Percentiles rank a stretch among this genome's conserved stretches.
These are phyloP conservation scores for Bimuria novae-zelandiae DNA, from an alignment of 2,329 filamentous ascomycete species.

Conservation along the genomic window DNA sequence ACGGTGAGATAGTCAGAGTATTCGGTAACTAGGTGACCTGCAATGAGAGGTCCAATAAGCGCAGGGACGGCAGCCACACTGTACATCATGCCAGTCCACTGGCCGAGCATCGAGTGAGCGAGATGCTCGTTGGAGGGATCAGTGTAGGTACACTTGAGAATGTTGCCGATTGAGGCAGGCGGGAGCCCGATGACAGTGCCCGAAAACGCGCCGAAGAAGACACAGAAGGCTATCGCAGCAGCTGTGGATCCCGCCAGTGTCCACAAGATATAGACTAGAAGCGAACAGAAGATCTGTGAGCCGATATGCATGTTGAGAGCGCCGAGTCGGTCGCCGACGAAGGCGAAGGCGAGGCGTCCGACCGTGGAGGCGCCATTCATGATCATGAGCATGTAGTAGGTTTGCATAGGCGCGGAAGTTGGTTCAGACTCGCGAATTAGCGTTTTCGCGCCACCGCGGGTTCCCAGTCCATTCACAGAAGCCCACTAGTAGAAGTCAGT, in stretches of 20 bases:
- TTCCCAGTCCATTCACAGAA: slow-evolving; percentile 48
- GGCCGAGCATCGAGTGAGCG: slow-evolving; percentile 50
- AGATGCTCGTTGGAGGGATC: slow-evolving; percentile 29
- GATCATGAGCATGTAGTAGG: slow-evolving; percentile 55
- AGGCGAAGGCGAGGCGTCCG: slow-evolving; percentile 52
- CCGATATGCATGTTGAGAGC: slow-evolving; percentile 53
- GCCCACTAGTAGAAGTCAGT: slow-evolving; percentile 49
- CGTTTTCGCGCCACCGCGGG: slow-evolving; percentile 31
- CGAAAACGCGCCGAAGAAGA: slow-evolving; percentile 54
- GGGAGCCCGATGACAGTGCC: slow-evolving; percentile 57
- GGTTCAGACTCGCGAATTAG: slow-evolving; percentile 15
- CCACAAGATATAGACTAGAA: slow-evolving; percentile 54
- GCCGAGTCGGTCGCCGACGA: slow-evolving; percentile 51
- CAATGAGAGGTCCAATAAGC: slow-evolving; percentile 54
- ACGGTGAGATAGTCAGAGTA: slow-evolving; percentile 51
- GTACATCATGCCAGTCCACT: slow-evolving; percentile 61
- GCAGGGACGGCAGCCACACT: slow-evolving; percentile 51
- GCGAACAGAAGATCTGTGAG: slow-evolving; percentile 47
- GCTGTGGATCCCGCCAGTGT: slow-evolving; percentile 43
- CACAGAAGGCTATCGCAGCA: slow-evolving; percentile 53
- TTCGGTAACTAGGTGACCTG: slow-evolving; percentile 51
- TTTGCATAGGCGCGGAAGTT: slow-evolving; percentile 45
- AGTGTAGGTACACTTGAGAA: slow-evolving; percentile 46
- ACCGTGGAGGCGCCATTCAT: slow-evolving; percentile 56
- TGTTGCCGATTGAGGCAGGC: slow-evolving; percentile 54